These are phyloP conservation scores for Nemania sp. DNA, from an alignment of 2,329 filamentous ascomycete species.

Conservation along the genomic window DNA sequence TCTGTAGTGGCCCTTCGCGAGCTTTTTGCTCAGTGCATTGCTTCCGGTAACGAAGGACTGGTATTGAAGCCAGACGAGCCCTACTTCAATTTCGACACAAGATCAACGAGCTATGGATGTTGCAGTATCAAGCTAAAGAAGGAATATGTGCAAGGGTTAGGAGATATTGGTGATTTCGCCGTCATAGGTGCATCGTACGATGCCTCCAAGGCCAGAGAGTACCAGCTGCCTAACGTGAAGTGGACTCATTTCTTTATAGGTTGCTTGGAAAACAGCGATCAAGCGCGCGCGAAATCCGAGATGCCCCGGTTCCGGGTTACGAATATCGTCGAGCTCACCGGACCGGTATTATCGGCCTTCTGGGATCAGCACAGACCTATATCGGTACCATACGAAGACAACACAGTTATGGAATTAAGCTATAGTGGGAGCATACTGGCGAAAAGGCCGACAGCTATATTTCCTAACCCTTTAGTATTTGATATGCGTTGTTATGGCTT, in stretches of 20 bases:
- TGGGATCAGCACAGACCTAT: conserved; percentile 50
- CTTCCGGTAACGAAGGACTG: conserved; percentile 72
- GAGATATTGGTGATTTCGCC: conserved; percentile 82
- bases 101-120: conserved; percentile 44
- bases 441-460: conserved; percentile 55
- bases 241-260: conserved; percentile 85
- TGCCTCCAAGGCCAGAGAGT: conserved; percentile 60
- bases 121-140: conserved; percentile 84
- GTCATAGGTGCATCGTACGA: conserved; percentile 76
- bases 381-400: conserved; percentile 44
- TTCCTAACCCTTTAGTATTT: conserved; percentile 73
- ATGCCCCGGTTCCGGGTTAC: conserved; percentile 68
- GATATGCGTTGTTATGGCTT: conserved; percentile 82
- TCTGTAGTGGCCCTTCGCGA: conserved; percentile 60
- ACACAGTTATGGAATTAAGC: conserved; percentile 43
- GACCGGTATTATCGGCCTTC: conserved; percentile 55
- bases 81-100: conserved; percentile 65
- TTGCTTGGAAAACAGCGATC: conserved; percentile 70
- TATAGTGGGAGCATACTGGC: conserved; percentile 53
- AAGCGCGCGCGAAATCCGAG: conserved; percentile 53
- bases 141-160: conserved; percentile 77
- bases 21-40: conserved; percentile 69
- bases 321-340: conserved; percentile 62
- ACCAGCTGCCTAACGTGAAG: conserved; percentile 56
- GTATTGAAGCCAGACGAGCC: conserved; percentile 80